Evolutionary conservation across 164 flowering plant genomes (phyloP), one percentile per base, ranked within the genome.

Genomic region (Buxus sempervirens): DNA sequence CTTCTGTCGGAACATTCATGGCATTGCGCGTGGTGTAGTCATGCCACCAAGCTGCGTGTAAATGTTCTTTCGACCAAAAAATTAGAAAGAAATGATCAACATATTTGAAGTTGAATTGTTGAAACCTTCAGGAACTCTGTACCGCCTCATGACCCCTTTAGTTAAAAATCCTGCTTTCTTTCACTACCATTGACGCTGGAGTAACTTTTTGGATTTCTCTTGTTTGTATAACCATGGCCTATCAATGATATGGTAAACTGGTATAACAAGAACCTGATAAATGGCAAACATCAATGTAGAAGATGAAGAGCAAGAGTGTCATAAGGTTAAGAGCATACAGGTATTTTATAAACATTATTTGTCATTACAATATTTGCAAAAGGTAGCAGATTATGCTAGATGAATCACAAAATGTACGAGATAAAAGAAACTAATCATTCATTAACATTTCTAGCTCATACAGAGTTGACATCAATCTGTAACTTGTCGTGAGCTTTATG

Each of bases 11-110:
- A 45, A 45, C 51, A 45, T 45, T 8, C 60, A 4, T 26, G 60
- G 60, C 23, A 58, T 14, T 9, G 27, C 60, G 0, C 28, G 5
- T 8, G 60, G 60, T 19, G 24, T n/a, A 36, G 63, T 15, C 23
- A 60, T n/a, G 38, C 63, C 48, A 8, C 63, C 63, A n/a, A 60
- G 48, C 45, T 60, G 63, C 20, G 32, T 60, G 36, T 38, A n/a
- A 19, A 26, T 21, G 10, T 58, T 23, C 51, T 26, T 16, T 58
- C 0, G 1, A 1, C 9, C 4, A 23, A 0, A 58, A 21, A 58
- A 4, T 4, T 22, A 23, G 18, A 22, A 13, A 23, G 28, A 58
- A 58, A 58, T 23, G 26, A 25, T 26, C 15, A 15, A 2, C 27
- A 58, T 42, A 22, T 36, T 61, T 61, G 16, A 8, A 41, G 13